Evolutionary conservation across 441 rosid species (phyloP).

Genomic region (Corymbia citriodora): DNA sequence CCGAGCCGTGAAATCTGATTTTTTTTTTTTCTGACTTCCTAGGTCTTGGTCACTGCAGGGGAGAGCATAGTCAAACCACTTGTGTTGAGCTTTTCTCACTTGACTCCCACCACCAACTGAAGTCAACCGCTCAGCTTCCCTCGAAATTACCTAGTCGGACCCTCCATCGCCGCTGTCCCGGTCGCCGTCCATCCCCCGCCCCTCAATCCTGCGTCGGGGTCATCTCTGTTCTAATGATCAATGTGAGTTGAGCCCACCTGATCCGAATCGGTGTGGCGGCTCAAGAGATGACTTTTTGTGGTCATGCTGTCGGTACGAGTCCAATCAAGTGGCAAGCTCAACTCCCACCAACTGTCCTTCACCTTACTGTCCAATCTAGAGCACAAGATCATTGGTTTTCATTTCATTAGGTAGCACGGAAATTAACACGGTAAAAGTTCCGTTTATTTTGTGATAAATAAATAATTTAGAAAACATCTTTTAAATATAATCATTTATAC

Average conservation of each 20-base stretch:
- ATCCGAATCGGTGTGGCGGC: neutral
- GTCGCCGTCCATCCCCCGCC: neutral
- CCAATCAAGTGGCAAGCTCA: no score
- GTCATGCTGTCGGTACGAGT: no score
- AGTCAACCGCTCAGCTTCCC: neutral
- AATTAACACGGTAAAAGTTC: no score
- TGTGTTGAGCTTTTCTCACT: neutral
- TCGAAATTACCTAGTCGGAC: neutral
- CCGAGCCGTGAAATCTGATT: neutral
- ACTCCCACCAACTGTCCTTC: no score
- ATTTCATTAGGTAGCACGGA: no score
- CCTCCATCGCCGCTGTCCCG: neutral
- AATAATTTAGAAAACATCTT: no score
- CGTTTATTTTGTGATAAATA: no score
- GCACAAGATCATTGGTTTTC: no score
- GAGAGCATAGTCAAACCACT: neutral
- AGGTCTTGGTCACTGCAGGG: neutral
- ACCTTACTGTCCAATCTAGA: no score
- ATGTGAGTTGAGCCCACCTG: neutral
- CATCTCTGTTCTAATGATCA: neutral
- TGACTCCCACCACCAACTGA: neutral
- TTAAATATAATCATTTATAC: no score
- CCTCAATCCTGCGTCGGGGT: rapidly evolving
- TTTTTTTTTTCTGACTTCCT: neutral
- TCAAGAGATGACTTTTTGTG: no score